Evolutionary conservation across 1,139 yeast genomes (phyloP).

Genomic region (Yamadazyma dendronema): DNA sequence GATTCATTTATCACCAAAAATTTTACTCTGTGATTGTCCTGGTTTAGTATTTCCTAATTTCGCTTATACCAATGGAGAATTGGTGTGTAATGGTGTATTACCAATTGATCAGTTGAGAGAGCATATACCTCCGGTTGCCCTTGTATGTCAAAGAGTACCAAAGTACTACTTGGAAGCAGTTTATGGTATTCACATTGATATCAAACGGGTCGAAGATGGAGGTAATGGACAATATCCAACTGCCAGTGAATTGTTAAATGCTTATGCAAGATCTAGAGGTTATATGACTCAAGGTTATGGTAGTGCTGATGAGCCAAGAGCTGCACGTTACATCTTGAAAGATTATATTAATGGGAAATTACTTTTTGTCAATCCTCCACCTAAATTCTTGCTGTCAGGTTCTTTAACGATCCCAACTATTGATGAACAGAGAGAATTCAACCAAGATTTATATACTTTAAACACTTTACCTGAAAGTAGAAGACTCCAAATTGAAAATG

Average conservation of each 20-base stretch:
- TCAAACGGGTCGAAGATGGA: constrained; percentile 75
- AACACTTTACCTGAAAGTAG: constrained; percentile 68
- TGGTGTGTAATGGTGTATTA: constrained; percentile 95
- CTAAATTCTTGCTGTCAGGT: constrained; percentile 42
- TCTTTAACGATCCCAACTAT: constrained; percentile 36
- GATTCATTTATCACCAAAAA: constrained; percentile 76
- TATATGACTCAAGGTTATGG: constrained; percentile 97
- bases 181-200: constrained; percentile 88
- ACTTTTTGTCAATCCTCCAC: constrained; percentile 86
- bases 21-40: constrained; percentile 95
- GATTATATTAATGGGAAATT: constrained; percentile 94
- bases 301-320: constrained; percentile 94
- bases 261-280: constrained; percentile 96
- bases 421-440: constrained; percentile 61
- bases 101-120: constrained; percentile 98
- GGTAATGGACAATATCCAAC: constrained; percentile 83
- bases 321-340: constrained; percentile 87
- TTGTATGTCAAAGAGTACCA: constrained; percentile 87
- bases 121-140: constrained; percentile 83
- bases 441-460: constrained; percentile 67
- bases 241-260: constrained; percentile 82
- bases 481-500: constrained; percentile 63
- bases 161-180: constrained; percentile 85
- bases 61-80: constrained; percentile 94
- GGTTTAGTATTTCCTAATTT: constrained; percentile 98